Conservation (phyloP, 2,329 filamentous ascomycete genomes). For the Verticillium alfalfae region DNA sequence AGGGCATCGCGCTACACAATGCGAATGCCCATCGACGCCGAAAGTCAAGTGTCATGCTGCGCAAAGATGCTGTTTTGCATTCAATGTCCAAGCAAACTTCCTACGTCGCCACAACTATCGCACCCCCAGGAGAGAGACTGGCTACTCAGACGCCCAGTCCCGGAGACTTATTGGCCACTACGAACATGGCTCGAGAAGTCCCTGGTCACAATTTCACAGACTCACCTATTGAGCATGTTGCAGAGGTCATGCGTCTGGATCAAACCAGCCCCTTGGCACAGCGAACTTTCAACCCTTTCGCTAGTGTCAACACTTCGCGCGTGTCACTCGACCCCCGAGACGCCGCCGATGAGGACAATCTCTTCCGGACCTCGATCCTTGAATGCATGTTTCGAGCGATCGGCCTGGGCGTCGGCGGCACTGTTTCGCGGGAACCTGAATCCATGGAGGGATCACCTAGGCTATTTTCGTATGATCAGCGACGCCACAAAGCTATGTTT, state of each 20-base stretch:
- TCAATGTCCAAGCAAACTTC: slow-evolving; percentile 48
- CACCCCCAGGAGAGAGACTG: slow-evolving; percentile 31
- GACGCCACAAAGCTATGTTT: slow-evolving; percentile 72
- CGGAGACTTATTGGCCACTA: slow-evolving; percentile 76
- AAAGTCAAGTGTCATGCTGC: slow-evolving; percentile 66
- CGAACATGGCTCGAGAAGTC: slow-evolving; percentile 59
- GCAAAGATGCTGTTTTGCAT: slow-evolving; percentile 75
- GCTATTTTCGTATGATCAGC: slow-evolving; percentile 77
- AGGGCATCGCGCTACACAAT: slow-evolving; percentile 95
- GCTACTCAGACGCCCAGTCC: slow-evolving; percentile 53
- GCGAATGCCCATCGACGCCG: slow-evolving; percentile 58
- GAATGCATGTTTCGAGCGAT: slow-evolving; percentile 96
- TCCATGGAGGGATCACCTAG: slow-evolving; percentile 84
- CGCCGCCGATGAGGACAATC: slow-evolving; percentile 76
- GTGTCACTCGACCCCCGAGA: slow-evolving; percentile 65
- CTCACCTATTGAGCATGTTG: slow-evolving; percentile 4
- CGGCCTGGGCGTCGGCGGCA: slow-evolving; percentile 67
- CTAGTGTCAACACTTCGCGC: slow-evolving; percentile 39
- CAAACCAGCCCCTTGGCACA: slow-evolving; percentile 41
- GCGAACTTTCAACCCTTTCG: slow-evolving; percentile 50
- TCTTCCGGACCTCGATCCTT: slow-evolving; percentile 85
- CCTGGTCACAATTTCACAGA: slow-evolving; percentile 38
- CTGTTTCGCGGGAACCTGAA: slow-evolving; percentile 58
- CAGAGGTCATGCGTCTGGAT: slow-evolving; percentile 19
- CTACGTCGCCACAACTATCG: slow-evolving; percentile 32